Evolutionary conservation across 306 rosid species (phyloP), one percentile per base, ranked within the genome.

Genomic region (Pachyrhizus erosus): DNA sequence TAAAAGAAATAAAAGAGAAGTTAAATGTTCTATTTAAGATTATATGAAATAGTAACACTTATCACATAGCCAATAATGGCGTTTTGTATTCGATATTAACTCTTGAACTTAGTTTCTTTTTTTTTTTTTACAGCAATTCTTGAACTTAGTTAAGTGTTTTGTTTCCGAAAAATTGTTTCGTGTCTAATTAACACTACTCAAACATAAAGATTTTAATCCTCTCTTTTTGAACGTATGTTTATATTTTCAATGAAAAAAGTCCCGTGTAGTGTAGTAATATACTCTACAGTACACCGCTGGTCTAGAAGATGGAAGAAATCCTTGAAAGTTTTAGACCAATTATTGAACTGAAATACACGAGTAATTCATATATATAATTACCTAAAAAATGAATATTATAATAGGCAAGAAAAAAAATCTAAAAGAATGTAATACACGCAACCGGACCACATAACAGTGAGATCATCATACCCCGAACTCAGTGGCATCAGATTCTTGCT

Each of bases 351-450:
- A 6, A 42, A 40, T 40, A 40, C 39, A 21, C 5, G 14, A 39
- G 1, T 20, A 69, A 69, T 48, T 15, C 17, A 24, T 67, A 40
- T 12, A 13, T 20, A 4, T 9, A 23, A 51, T 23, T 18, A 0
- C 10, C 24, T 3, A 5, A 34, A 34, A 34, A 33, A 2, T 3
- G 4, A 33, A 33, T 3, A 34, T 34, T 5, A 34, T 34, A 37
- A 7, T 37, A 37, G 4, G 10, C 1, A 37, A 29, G 33, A 26
- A 12, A 21, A 18, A 71, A 67, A 73, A 72, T 84, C 62, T 7
- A 48, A 5, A 33, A 70, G 45, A 78, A 73, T 78, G 54, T 34
- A 52, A 75, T n/a, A 79, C 87, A 86, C 89, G 89, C 89, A 86
- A 86, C 85, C 69, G 11, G 39, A 46, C 15, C 76, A 74, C 89